Conservation (phyloP, 768 basidiomycete genomes). For the Tylopilus intermedius region DNA sequence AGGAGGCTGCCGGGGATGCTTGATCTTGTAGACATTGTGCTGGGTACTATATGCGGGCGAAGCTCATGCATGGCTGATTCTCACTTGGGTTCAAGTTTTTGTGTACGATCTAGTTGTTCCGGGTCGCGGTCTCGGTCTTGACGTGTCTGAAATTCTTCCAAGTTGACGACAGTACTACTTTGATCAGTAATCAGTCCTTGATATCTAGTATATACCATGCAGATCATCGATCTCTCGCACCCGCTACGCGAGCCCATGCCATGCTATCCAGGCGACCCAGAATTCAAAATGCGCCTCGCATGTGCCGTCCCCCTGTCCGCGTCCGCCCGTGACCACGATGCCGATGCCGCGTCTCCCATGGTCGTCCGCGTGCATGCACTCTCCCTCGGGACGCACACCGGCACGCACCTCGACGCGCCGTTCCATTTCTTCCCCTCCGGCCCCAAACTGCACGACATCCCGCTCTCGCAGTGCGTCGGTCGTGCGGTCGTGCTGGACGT, state of each 20-base stretch:
- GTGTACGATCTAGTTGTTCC: too few relatives aligned
- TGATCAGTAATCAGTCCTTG: too few relatives aligned
- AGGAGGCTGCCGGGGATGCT: neutral
- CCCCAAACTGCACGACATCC: conserved; percentile 52
- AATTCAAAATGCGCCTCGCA: conserved; percentile 18
- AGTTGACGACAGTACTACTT: too few relatives aligned
- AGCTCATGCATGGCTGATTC: neutral
- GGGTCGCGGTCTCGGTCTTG: too few relatives aligned
- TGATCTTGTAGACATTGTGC: neutral
- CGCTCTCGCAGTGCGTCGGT: conserved; percentile 49
- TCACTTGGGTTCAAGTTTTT: neutral
- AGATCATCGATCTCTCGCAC: conserved; percentile 28
- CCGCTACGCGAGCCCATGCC: conserved; percentile 18
- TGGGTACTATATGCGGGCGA: neutral
- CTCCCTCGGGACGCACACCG: conserved; percentile 63
- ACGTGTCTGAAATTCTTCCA: too few relatives aligned
- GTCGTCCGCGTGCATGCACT: conserved; percentile 34
- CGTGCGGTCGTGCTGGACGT: conserved; percentile 56
- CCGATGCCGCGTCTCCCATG: neutral
- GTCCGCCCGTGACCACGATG: neutral
- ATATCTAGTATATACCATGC: conserved; percentile 6
- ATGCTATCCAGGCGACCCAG: conserved; percentile 28
- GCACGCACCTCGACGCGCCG: conserved; percentile 78
- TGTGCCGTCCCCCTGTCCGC: conserved; percentile 16
- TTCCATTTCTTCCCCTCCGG: conserved; percentile 63